phyloP scores from a whole-genome alignment of 768 basidiomycete species.

The Pholiota conissans region DNA sequence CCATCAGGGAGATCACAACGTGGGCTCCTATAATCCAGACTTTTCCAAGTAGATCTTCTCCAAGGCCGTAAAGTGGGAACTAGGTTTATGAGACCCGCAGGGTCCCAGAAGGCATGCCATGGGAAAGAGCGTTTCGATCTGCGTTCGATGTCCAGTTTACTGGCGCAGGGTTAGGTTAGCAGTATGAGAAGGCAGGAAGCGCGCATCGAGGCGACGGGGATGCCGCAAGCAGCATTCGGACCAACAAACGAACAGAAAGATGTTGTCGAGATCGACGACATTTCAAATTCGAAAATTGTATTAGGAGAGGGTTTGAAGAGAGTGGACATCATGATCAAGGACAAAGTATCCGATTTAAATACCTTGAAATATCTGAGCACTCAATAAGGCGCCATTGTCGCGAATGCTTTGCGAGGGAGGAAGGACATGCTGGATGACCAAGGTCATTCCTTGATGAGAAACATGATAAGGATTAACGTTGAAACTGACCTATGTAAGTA shows the following conservation, averaged over 20 bases:
- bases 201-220: not conserved
- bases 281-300: slow-evolving; percentile 1
- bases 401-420: not conserved
- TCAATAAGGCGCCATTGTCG: not conserved
- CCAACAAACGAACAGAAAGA: slow-evolving; percentile 3
- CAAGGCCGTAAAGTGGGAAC: not conserved
- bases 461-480: not conserved
- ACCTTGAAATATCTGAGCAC: not conserved
- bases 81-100: not conserved
- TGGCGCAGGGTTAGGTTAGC: slow-evolving; percentile 1
- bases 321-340: not conserved
- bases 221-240: not conserved
- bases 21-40: not conserved
- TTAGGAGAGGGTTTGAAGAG: not conserved
- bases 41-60: slow-evolving; percentile 1
- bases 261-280: not conserved
- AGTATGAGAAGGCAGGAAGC: not conserved
- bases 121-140: not conserved
- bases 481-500: not conserved
- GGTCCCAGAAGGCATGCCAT: not conserved
- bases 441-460: not conserved
- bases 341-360: not conserved
- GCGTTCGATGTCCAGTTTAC: not conserved
- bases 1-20: slow-evolving; percentile 9
- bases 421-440: not conserved